Evolutionary conservation across 139 green algal genomes (phyloP).

Genomic region (Microglena sp.): DNA sequence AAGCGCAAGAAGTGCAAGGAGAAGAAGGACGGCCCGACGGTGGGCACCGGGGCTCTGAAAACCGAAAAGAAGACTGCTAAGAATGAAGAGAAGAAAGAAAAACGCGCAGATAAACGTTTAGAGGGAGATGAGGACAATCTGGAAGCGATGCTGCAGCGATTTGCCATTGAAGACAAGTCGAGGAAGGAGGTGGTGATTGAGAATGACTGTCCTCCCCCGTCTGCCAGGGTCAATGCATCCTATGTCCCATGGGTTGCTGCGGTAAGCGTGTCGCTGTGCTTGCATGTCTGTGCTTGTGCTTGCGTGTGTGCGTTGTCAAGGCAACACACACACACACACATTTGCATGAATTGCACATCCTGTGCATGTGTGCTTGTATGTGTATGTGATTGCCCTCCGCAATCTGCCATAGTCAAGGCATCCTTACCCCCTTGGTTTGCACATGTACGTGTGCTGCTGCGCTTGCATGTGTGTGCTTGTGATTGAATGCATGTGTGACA

Average conservation of each 20-base stretch:
- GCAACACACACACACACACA: constrained; percentile 4
- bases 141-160: constrained; percentile 69
- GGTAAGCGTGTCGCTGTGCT: constrained; percentile 26
- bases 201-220: constrained; percentile 51
- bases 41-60: constrained; percentile 66
- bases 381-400: too few species aligned
- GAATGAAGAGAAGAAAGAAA: constrained; percentile 56
- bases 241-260: constrained; percentile 39
- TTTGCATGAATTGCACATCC: too few species aligned
- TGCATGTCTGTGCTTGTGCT: too few species aligned
- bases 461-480: too few species aligned
- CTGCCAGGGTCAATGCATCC: constrained; percentile 67
- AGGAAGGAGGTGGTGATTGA: constrained; percentile 39
- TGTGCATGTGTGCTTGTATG: too few species aligned
- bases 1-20: constrained; percentile 84
- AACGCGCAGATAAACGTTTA: constrained; percentile 29
- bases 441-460: too few species aligned
- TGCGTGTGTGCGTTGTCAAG: not conserved
- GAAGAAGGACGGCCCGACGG: constrained; percentile 33
- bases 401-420: too few species aligned
- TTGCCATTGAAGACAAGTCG: constrained; percentile 54
- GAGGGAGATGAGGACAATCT: constrained; percentile 76
- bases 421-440: too few species aligned
- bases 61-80: constrained; percentile 50
- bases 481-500: too few species aligned